phyloP scores from a whole-genome alignment of 192 early-diverging fungal species.

The Diversispora epigaea region DNA sequence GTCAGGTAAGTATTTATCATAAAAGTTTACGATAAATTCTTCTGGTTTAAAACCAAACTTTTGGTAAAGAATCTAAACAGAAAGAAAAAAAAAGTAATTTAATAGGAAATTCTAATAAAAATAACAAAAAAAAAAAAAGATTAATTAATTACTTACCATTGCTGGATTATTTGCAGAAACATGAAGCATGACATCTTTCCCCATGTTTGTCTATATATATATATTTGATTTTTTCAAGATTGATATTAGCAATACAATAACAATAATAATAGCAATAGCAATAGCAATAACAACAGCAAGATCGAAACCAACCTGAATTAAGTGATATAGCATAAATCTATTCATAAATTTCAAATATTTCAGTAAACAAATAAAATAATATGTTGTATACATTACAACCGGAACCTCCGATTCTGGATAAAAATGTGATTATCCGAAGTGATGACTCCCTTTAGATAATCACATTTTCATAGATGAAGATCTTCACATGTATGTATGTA shows the following conservation, averaged over 20 bases:
- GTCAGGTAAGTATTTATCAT: slow-evolving; percentile 82
- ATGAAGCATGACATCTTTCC: slow-evolving; percentile 88
- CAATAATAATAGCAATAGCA: neutral
- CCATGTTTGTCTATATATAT: slow-evolving; percentile 48
- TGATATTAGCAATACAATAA: neutral
- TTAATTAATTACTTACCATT: slow-evolving; percentile 58
- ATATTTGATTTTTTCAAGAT: neutral
- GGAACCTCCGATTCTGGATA: no score
- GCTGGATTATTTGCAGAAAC: slow-evolving; percentile 90
- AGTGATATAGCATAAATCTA: slow-evolving; percentile 78
- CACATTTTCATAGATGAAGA: no score
- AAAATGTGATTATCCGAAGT: no score
- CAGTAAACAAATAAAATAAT: no score
- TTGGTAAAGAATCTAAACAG: slow-evolving; percentile 83
- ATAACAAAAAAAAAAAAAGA: neutral
- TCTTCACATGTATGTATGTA: no score
- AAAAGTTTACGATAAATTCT: slow-evolving; percentile 86
- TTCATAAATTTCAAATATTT: neutral
- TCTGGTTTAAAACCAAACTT: slow-evolving; percentile 94
- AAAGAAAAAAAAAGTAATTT: slow-evolving; percentile 10
- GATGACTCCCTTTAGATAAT: no score
- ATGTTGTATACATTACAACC: no score
- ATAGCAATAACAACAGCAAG: neutral
- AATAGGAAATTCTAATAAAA: slow-evolving; percentile 5
- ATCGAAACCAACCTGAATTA: slow-evolving; percentile 61